Conservation (phyloP, 2,329 filamentous ascomycete genomes). For the Escovopsis weberi region DNA sequence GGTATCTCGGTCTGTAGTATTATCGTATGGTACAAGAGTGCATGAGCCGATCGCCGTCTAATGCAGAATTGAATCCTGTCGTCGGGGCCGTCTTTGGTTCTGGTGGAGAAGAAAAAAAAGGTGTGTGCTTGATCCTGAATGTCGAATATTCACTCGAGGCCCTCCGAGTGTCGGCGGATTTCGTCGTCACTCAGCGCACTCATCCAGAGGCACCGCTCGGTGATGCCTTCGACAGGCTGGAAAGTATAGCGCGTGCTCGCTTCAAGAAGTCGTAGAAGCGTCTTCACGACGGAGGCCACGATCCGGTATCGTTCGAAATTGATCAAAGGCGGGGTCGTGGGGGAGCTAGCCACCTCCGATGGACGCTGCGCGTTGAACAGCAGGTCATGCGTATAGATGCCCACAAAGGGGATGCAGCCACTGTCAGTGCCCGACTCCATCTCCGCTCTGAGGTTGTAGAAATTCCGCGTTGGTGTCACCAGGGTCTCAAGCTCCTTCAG, state of each 20-base stretch:
- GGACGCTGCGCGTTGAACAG: conserved; percentile 71
- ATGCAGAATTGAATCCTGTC: not conserved
- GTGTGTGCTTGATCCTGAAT: not conserved
- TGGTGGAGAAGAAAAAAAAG: not conserved
- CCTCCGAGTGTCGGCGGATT: conserved; percentile 42
- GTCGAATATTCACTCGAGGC: conserved; percentile 23
- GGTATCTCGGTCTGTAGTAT: not conserved
- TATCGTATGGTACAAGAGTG: not conserved
- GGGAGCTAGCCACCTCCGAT: conserved; percentile 55
- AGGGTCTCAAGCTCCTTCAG: conserved; percentile 56
- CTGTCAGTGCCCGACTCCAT: conserved; percentile 58
- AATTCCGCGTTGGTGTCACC: conserved; percentile 65
- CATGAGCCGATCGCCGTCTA: conserved; percentile 1
- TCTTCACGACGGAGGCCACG: conserved; percentile 65
- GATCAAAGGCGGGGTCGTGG: conserved; percentile 52
- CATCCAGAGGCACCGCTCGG: conserved; percentile 76
- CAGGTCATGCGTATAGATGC: conserved; percentile 70
- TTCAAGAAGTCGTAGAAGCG: conserved; percentile 62
- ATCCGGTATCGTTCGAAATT: conserved; percentile 75
- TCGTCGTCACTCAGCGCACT: conserved; percentile 63
- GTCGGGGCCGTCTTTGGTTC: not conserved
- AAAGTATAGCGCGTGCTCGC: conserved; percentile 63
- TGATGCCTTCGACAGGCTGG: conserved; percentile 59
- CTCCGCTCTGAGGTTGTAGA: conserved; percentile 59
- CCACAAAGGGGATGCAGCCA: conserved; percentile 74